Conservation (phyloP, 805 yeast species). For the Yarrowia keelungensis region DNA sequence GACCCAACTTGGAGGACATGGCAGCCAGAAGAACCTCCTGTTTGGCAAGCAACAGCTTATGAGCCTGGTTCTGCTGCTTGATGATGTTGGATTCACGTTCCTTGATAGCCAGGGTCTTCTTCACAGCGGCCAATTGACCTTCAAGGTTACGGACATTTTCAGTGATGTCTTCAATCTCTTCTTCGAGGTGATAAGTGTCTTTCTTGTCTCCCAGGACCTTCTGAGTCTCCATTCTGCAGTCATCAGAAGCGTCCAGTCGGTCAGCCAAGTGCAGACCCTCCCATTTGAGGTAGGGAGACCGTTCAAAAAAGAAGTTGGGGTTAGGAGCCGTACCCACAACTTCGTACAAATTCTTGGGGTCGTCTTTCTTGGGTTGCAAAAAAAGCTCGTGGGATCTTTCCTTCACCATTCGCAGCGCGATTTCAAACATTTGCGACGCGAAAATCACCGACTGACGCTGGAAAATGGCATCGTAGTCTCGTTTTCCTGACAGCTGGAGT, state of each 20-base stretch:
- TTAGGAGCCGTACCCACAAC: constrained; percentile 3
- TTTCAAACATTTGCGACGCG: constrained; percentile 30
- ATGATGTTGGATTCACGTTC: constrained; percentile 7
- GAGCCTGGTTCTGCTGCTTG: constrained; percentile 16
- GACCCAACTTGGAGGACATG: constrained; percentile 9
- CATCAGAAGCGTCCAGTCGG: constrained; percentile 1
- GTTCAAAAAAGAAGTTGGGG: constrained; percentile 5
- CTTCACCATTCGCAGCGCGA: constrained; percentile 8
- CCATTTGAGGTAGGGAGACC: constrained; percentile 8
- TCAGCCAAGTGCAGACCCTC: constrained; percentile 7
- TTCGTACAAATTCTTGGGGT: constrained; percentile 1
- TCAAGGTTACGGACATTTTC: constrained; percentile 4
- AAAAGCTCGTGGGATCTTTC: constrained; percentile 13
- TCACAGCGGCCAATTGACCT: neutral
- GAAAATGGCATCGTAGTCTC: constrained; percentile 20
- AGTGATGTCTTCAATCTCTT: neutral
- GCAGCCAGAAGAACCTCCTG: constrained; percentile 16
- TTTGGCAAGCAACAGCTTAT: constrained; percentile 3
- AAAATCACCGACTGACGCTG: constrained; percentile 16
- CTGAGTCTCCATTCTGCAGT: neutral
- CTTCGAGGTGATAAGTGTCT: neutral
- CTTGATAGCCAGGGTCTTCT: neutral
- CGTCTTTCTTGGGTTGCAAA: constrained; percentile 12
- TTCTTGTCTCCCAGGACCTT: constrained; percentile 1
- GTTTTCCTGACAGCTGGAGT: constrained; percentile 18